These are phyloP conservation scores for Coniferiporia sulphurascens DNA, from an alignment of 1,284 basidiomycete species.

Conservation along the genomic window DNA sequence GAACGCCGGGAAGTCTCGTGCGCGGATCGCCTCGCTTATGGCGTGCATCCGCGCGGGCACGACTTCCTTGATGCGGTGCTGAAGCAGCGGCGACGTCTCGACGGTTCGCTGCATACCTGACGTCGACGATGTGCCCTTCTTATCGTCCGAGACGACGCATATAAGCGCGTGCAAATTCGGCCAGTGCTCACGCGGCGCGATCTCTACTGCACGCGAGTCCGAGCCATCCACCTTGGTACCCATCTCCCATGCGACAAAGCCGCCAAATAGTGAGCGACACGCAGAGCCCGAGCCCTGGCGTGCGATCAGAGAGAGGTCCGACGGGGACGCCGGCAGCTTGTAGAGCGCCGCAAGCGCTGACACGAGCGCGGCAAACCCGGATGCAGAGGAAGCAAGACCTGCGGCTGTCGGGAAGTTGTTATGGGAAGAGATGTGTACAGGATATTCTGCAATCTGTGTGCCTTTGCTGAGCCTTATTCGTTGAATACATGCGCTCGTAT, in stretches of 20 bases:
- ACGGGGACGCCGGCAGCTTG: slow-evolving; percentile 62
- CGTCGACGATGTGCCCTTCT: slow-evolving; percentile 95
- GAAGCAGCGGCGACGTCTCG: slow-evolving; percentile 84
- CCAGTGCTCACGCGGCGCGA: slow-evolving; percentile 89
- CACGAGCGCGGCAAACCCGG: slow-evolving; percentile 94
- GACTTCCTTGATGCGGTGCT: slow-evolving; percentile 84
- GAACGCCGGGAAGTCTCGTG: slow-evolving; percentile 84
- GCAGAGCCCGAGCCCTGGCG: slow-evolving; percentile 97
- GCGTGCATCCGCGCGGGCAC: slow-evolving; percentile 85
- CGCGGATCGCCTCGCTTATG: slow-evolving; percentile 79
- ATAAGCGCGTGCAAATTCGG: slow-evolving; percentile 95
- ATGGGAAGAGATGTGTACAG: slow-evolving; percentile 86
- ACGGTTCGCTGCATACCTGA: slow-evolving; percentile 97
- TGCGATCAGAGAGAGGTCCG: slow-evolving; percentile 85
- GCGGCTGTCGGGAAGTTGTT: slow-evolving; percentile 99
- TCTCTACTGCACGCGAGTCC: slow-evolving; percentile 86
- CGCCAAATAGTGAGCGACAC: slow-evolving; percentile 95
- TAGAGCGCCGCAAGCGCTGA: slow-evolving; percentile 88
- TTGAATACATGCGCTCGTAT: neutral
- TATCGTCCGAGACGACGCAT: slow-evolving; percentile 94
- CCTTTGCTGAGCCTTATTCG: slow-evolving; percentile 5
- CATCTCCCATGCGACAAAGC: slow-evolving; percentile 95
- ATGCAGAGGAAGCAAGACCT: slow-evolving; percentile 94
- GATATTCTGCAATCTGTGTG: slow-evolving; percentile 62
- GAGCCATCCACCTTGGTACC: slow-evolving; percentile 66